Evolutionary conservation across 2,329 filamentous ascomycete species (phyloP).

Genomic region (Parastagonospora nodorum): DNA sequence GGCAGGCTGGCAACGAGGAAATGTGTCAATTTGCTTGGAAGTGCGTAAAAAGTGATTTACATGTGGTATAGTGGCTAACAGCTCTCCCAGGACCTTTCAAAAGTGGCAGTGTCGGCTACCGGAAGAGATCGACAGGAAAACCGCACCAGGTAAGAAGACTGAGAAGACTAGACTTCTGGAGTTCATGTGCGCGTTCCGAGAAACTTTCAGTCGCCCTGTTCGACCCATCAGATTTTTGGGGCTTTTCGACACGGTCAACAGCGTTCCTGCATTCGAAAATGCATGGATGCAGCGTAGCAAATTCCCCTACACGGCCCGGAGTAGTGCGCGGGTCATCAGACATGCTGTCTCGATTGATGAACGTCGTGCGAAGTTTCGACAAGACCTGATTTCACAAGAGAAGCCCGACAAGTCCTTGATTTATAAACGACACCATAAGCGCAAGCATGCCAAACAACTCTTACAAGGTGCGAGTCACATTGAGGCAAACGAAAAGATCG

Average conservation of each 20-base stretch:
- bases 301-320: slow-evolving; percentile 69
- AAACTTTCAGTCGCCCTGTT: slow-evolving; percentile 79
- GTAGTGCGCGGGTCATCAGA: slow-evolving; percentile 64
- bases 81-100: slow-evolving; percentile 60
- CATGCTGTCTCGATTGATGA: slow-evolving; percentile 75
- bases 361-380: slow-evolving; percentile 71
- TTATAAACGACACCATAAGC: slow-evolving; percentile 35
- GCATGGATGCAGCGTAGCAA: slow-evolving; percentile 77
- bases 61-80: slow-evolving; percentile 1
- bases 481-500: slow-evolving; percentile 13
- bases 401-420: slow-evolving; percentile 36
- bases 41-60: slow-evolving; percentile 13
- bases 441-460: slow-evolving; percentile 14
- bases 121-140: slow-evolving; percentile 30
- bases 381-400: slow-evolving; percentile 65
- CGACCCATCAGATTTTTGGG: slow-evolving; percentile 76
- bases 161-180: slow-evolving; percentile 68
- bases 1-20: slow-evolving; percentile 76
- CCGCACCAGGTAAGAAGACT: slow-evolving; percentile 49
- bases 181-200: slow-evolving; percentile 79
- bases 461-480: slow-evolving; percentile 18
- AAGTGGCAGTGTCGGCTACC: slow-evolving; percentile 69
- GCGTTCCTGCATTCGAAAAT: slow-evolving; percentile 75
- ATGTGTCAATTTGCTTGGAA: slow-evolving; percentile 86
- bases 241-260: slow-evolving; percentile 82